Evolutionary conservation across 2,329 filamentous ascomycete species (phyloP), one percentile per base, ranked within the genome.

Genomic region (Teratosphaeria destructans): DNA sequence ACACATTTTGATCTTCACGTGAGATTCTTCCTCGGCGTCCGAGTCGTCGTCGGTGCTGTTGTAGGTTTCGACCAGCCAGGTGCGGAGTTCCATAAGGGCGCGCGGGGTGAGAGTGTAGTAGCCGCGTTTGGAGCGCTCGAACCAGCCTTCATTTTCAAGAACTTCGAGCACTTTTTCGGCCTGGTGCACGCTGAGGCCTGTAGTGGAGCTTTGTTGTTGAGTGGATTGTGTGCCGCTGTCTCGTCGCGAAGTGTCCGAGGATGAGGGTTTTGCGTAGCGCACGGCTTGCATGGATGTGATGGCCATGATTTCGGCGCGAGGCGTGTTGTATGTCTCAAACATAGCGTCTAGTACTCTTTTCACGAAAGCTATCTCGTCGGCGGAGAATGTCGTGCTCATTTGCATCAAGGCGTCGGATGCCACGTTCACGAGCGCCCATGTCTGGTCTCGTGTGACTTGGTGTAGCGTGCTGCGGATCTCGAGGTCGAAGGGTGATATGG

Each of bases 311-410:
- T 99, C 93, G 68, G 85, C 84, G n/a, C 84, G 80, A 8, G 79
- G 81, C 0, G 86, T 90, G 70, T 97, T 97, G 76, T 90, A 85
- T 23, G 84, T 87, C 64, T 95, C 90, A 71, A 97, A 99, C 83
- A 99, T 95, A 66, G 83, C 85, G 72, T 96, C 92, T 0, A 99
- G 82, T 3, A 96, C 73, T 8, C 94, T 82, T 74, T 95, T 94
- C 58, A 97, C 83, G 71, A 90, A 99, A 0, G 88, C 85, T 35
- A 97, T 89, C 76, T 97, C 92, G 65, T 96, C 91, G 0, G 90
- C 78, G 7, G 81, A 82, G 70, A 88, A 89, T 0, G 83, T 85
- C 0, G 94, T 97, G 1, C 92, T 90, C 47, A 96, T 81, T 69
- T 96, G 93, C 0, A 90, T 95, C 61, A 93, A 78, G 0, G 87